Evolutionary conservation across 2,329 filamentous ascomycete genomes (phyloP).

Genomic region (Akanthomyces dipterigenus): DNA sequence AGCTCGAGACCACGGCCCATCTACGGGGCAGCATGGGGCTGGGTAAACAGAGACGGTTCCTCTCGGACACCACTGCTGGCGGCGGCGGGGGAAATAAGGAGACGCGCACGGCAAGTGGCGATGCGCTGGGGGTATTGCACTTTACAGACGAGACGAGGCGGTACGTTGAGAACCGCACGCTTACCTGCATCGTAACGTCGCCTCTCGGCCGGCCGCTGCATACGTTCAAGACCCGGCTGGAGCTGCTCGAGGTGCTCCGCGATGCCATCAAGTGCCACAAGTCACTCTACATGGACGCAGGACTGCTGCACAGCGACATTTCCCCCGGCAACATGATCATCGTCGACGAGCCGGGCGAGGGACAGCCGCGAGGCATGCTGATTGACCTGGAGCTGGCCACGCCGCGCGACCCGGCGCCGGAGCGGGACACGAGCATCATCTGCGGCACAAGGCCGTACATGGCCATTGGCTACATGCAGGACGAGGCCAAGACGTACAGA

Average conservation of each 20-base stretch:
- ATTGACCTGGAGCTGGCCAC: slow-evolving; percentile 18
- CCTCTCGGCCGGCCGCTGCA: slow-evolving; percentile 17
- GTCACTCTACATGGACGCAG: slow-evolving; percentile 13
- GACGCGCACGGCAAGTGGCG: too few species aligned
- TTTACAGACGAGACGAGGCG: slow-evolving; percentile 14
- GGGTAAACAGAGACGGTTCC: neutral
- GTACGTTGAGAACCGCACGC: slow-evolving; percentile 16
- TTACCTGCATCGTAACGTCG: slow-evolving; percentile 17
- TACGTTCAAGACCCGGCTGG: slow-evolving; percentile 14
- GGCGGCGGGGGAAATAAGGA: neutral
- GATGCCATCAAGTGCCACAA: slow-evolving; percentile 18
- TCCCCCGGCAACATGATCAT: slow-evolving; percentile 18
- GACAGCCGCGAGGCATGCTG: slow-evolving; percentile 12
- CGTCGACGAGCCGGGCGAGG: neutral
- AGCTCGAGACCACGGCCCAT: neutral
- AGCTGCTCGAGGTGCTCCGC: slow-evolving; percentile 16
- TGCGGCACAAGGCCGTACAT: slow-evolving; percentile 19
- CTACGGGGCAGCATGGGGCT: neutral
- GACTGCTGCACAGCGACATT: slow-evolving; percentile 16
- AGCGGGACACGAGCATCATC: slow-evolving; percentile 2
- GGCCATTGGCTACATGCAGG: slow-evolving; percentile 18
- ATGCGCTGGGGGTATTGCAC: neutral
- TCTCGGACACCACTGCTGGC: neutral
- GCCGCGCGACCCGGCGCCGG: slow-evolving; percentile 9
- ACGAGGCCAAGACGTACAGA: slow-evolving; percentile 16